phyloP scores from a whole-genome alignment of 2,329 filamentous ascomycete species.

The Trichophyton benhamiae region DNA sequence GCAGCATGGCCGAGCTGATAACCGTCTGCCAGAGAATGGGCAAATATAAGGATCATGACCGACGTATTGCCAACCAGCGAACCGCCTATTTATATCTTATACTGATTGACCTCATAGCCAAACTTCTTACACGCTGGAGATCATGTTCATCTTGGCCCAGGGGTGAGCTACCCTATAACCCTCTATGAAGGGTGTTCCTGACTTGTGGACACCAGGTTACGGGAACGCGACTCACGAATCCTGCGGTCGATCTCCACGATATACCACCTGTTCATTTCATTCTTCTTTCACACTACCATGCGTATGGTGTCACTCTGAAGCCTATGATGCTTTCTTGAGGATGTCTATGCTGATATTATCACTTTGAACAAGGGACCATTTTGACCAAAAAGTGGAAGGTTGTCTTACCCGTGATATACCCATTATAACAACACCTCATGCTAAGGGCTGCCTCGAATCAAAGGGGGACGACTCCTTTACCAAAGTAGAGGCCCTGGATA shows the following conservation, averaged over 20 bases:
- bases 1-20: not conserved
- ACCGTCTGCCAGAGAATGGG: conserved; percentile 25
- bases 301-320: conserved; percentile 16
- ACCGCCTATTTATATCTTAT: not conserved
- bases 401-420: conserved; percentile 43
- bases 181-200: not conserved
- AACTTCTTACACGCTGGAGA: conserved; percentile 56
- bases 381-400: conserved; percentile 42
- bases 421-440: conserved; percentile 53
- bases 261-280: conserved; percentile 49
- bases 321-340: not conserved
- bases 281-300: conserved; percentile 54
- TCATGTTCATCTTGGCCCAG: conserved; percentile 54
- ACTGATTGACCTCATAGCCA: conserved; percentile 27
- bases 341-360: not conserved
- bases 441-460: conserved; percentile 40
- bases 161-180: conserved; percentile 29
- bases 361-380: conserved; percentile 35
- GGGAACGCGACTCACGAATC: conserved; percentile 44
- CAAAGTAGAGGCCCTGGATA: conserved; percentile 43
- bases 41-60: conserved; percentile 30
- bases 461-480: conserved; percentile 38
- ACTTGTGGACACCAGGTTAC: conserved; percentile 18
- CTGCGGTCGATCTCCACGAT: conserved; percentile 47
- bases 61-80: conserved; percentile 18